Conservation (phyloP, 75 land plant genomes). For the Ceratopteris richardii region DNA sequence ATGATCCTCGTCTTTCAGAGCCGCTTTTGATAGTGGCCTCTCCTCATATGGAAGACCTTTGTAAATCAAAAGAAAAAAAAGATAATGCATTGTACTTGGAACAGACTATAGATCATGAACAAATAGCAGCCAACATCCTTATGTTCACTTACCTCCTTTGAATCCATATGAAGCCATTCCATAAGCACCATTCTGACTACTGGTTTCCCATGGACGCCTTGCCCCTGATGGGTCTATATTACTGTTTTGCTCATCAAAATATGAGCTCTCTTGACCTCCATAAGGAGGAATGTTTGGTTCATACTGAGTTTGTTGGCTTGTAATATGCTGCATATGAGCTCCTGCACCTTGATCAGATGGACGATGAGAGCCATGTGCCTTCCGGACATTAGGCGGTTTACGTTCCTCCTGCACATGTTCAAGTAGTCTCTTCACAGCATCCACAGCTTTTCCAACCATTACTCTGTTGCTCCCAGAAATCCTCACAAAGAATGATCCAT, state of each 20-base stretch:
- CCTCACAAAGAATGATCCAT: constrained; percentile 70
- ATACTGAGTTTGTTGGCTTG: constrained; percentile 45
- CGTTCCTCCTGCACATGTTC: constrained; percentile 60
- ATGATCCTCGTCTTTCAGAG: constrained; percentile 32
- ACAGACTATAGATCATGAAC: constrained; percentile 4
- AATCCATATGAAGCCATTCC: constrained; percentile 53
- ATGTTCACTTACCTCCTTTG: constrained; percentile 34
- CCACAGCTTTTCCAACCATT: constrained; percentile 69
- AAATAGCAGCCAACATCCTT: too few relatives aligned
- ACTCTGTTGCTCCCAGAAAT: constrained; percentile 75
- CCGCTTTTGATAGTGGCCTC: constrained; percentile 21
- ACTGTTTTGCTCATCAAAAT: constrained; percentile 44
- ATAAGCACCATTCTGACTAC: constrained; percentile 23
- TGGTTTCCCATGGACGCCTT: constrained; percentile 21
- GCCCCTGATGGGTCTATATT: constrained; percentile 61
- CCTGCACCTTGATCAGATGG: constrained; percentile 19
- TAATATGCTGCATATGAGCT: constrained; percentile 40
- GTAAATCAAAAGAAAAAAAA: constrained; percentile 15
- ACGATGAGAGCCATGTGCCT: constrained; percentile 28
- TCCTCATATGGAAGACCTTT: constrained; percentile 20
- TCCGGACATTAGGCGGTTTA: constrained; percentile 31
- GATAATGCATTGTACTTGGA: constrained; percentile 23
- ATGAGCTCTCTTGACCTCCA: constrained; percentile 17
- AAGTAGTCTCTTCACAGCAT: constrained; percentile 77
- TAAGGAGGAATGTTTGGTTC: constrained; percentile 37